Base-by-base conservation (phyloP, 345 rosid species). In the Psidium friedrichsthalianum region DNA sequence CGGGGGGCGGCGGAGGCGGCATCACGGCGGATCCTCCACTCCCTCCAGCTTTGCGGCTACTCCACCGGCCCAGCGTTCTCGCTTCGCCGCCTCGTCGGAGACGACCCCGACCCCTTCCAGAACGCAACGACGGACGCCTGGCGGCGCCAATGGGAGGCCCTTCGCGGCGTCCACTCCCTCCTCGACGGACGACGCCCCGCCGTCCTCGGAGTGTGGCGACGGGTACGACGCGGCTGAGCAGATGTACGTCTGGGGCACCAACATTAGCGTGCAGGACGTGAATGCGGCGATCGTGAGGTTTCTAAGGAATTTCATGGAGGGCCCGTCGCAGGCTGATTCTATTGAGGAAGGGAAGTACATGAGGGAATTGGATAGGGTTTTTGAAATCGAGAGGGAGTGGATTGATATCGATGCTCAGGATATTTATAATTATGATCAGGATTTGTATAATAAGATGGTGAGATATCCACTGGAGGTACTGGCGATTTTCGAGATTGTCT, bases 171-270 rank as follows among this genome's bases (percentile, higher is more conserved):
- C 87, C 2, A 89, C 96, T 0, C 97, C 96, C 0, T 90, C 99
- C 8, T 90, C 93, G 49, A 88, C 93, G 11, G 93, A 90, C n/a
- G 94, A 89, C 32, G 90, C 82, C 1, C 86, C 86, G 3, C 88
- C 90, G 7, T 95, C 98, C 7, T 95, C 95, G 10, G 98, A 93
- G 24, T 95, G 89, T 6, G 98, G 92, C 0, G 94, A 92, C n/a
- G 96, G 91, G 58, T 91, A 74, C 32, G 86, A 85, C 24, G 80
- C 84, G 12, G 87, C 91, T 11, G 85, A 98, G n/a, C 97, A 98
- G 52, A 95, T 98, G 40, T 96, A 90, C 85, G 99, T 95, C 1
- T 97, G 99, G 99, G 99, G 99, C 2, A 96, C 99, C 16, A 97
- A 97, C 85, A 94, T 97, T 86, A 96, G 99, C 55, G 99, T 97